A percentile compares a stretch with the other conserved stretches of the same genome.
Conservation (phyloP, 1,284 basidiomycete species). For the Papiliotrema nemorosa region DNA sequence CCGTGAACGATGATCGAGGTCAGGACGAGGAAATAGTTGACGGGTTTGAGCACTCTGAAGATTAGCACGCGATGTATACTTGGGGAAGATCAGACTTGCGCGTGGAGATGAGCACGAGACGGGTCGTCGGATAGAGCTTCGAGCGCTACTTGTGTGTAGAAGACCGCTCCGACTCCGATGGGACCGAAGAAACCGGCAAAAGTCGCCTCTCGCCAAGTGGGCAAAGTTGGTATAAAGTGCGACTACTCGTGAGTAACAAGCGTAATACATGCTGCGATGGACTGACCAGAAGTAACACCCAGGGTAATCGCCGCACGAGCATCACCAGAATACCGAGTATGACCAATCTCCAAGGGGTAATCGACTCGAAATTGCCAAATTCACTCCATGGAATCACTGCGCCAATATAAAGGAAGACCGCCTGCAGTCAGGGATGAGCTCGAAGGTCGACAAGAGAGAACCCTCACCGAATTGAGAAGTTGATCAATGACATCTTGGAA, state of each 20-base stretch:
- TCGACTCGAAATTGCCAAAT: slow-evolving; percentile 49
- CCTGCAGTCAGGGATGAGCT: slow-evolving; percentile 18
- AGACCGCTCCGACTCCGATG: slow-evolving; percentile 52
- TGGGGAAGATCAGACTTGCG: slow-evolving; percentile 7
- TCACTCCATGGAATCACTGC: slow-evolving; percentile 77
- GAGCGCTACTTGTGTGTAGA: slow-evolving; percentile 54
- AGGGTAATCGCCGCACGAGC: slow-evolving; percentile 70
- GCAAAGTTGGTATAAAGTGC: slow-evolving; percentile 40
- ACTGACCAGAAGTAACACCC: slow-evolving; percentile 63
- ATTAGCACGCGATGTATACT: neutral
- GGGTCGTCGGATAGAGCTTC: slow-evolving; percentile 50
- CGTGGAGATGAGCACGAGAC: slow-evolving; percentile 42
- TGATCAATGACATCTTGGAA: slow-evolving; percentile 58
- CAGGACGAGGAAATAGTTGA: slow-evolving; percentile 55
- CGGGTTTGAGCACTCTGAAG: slow-evolving; percentile 47
- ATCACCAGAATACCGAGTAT: slow-evolving; percentile 75
- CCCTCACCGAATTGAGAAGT: slow-evolving; percentile 50
- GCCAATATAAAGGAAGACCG: slow-evolving; percentile 76
- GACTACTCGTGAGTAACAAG: slow-evolving; percentile 22
- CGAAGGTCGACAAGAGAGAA: neutral
- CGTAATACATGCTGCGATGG: neutral
- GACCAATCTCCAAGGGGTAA: slow-evolving; percentile 77
- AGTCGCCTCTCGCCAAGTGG: slow-evolving; percentile 39
- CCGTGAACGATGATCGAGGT: slow-evolving; percentile 54
- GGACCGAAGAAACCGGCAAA: slow-evolving; percentile 50